Evolutionary conservation across 1,139 yeast genomes (phyloP), one percentile per base, ranked within the genome.

Genomic region (Kodamaea alishanica): DNA sequence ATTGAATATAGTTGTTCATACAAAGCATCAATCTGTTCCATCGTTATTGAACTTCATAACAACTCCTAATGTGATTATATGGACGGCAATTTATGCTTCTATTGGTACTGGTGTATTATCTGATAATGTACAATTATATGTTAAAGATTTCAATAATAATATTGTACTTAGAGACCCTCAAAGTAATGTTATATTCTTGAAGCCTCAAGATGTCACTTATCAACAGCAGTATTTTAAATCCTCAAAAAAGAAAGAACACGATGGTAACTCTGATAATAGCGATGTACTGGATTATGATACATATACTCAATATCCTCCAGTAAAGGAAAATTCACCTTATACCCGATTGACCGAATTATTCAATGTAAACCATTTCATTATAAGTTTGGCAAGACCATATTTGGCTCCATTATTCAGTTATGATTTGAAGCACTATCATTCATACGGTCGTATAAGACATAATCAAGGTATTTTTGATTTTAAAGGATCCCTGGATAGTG

Each of bases 371-470:
- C 94, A 89, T 59, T 90, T 88, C 54, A 73, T 92, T 23, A 88
- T 89, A 0, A 85, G 96, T 26, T 70, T 90, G 49, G 96, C 97
- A 8, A 75, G 97, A 44, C 97, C 97, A 0, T 90, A 92, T 54
- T 67, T 90, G 49, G 96, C 97, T 0, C 97, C 97, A 0, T 67
- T 90, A 37, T 75, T 92, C 35, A 80, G 85, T 28, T 84, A 87
- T 47, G 97, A 89, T 54, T 73, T 88, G 54, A 83, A 83, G 51
- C 94, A 86, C 55, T 58, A 61, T 43, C 68, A 63, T 41, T 49
- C 64, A 1, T 69, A 69, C 44, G 73, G 73, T 5, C 60, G 61
- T 35, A 56, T 66, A 2, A 54, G 55, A 33, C 61, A 63, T 42
- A 49, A 42, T 31, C 45, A 35, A 27, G 40, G 39, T 20, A 35